Evolutionary conservation across 164 flowering plant species (phyloP), one percentile per base, ranked within the genome.

Genomic region (Protea cynaroides): DNA sequence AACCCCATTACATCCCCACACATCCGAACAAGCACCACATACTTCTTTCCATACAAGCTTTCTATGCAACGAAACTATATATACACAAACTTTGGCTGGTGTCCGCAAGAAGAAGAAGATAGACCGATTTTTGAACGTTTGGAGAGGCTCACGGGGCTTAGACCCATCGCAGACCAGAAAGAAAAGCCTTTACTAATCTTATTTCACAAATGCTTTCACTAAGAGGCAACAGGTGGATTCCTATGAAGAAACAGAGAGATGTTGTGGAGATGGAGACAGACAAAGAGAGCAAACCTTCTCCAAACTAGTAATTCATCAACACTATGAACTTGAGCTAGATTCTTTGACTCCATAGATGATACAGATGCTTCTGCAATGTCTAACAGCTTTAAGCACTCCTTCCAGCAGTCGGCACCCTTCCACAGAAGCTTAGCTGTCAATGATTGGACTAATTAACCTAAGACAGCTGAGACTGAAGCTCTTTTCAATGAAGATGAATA

Each of bases 361-460:
- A 57, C 60, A n/a, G 92, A 85, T 19, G 68, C 71, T 79, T 94
- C 90, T 1, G 99, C 96, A 68, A 86, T 67, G 62, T 65, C 74
- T 71, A 91, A 56, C 72, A 94, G 80, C 61, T 81, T 77, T 56
- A 86, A 72, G 76, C 83, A 81, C 72, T 91, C 96, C 65, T 65
- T 73, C 99, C 99, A 95, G 70, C 88, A 89, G 54, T 91, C 87
- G 7, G 82, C 83, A 34, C 88, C 96, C 62, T 60, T 75, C 96
- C 95, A 89, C 23, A 91, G 87, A 77, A 79, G 97, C 74, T 95
- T 95, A 38, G 77, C 99, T 94, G 86, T 72, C 37, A 71, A 56
- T 56, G 61, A 19, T 25, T n/a, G 49, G 56, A 60, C 52, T 49
- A 22, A 50, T 69, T 43, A 66, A 61, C 57, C 50, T 37, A 61